These are phyloP conservation scores for Hymenoscyphus linearis DNA, from an alignment of 2,329 filamentous ascomycete species.

Conservation along the genomic window DNA sequence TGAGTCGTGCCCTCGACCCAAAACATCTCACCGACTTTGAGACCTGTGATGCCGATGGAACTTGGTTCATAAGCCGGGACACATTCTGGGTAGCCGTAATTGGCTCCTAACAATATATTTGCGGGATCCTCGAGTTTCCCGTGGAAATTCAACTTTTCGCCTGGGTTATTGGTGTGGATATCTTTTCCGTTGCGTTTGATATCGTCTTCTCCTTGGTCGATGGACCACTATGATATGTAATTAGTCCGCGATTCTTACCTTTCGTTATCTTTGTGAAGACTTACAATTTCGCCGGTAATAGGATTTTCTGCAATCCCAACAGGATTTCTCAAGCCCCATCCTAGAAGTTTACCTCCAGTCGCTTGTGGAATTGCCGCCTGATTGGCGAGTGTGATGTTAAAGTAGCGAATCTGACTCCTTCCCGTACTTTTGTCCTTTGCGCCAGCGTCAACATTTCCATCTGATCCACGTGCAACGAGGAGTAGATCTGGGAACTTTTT, in stretches of 20 bases:
- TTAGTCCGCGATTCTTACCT: not conserved
- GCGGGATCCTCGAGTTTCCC: constrained; percentile 44
- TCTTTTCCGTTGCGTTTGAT: constrained; percentile 53
- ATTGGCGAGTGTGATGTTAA: constrained; percentile 39
- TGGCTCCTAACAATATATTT: constrained; percentile 37
- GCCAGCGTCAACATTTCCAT: constrained; percentile 53
- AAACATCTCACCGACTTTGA: constrained; percentile 48
- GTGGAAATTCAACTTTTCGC: constrained; percentile 69
- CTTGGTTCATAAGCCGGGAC: constrained; percentile 59
- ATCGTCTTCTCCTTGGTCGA: constrained; percentile 68
- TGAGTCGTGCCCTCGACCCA: constrained; percentile 30
- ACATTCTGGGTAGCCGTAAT: constrained; percentile 69
- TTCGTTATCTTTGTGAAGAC: constrained; percentile 7
- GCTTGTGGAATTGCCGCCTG: constrained; percentile 34
- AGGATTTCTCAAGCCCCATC: constrained; percentile 71
- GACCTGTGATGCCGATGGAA: constrained; percentile 37
- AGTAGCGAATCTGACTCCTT: constrained; percentile 61
- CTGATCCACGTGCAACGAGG: constrained; percentile 61
- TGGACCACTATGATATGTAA: constrained; percentile 24
- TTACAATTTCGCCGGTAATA: constrained; percentile 46
- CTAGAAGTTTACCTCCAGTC: constrained; percentile 43
- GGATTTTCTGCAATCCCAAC: constrained; percentile 65
- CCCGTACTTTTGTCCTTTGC: constrained; percentile 49
- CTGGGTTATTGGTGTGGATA: constrained; percentile 64
- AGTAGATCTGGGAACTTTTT: constrained; percentile 49